These are phyloP conservation scores for Pulveroboletus ridleyi DNA, from an alignment of 1,284 basidiomycete genomes.

Conservation along the genomic window DNA sequence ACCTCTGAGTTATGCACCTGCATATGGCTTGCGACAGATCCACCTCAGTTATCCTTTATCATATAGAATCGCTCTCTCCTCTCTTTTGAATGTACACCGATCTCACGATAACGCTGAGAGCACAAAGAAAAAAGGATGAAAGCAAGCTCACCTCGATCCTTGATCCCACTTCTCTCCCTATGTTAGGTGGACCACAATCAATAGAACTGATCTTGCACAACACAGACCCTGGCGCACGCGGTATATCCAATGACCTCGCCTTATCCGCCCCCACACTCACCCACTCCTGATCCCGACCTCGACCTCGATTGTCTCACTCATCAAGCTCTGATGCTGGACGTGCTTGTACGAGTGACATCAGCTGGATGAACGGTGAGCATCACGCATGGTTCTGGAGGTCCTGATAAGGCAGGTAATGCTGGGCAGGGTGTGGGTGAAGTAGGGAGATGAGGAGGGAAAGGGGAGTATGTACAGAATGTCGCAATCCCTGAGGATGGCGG, in stretches of 20 bases:
- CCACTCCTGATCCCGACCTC: conserved; percentile 26
- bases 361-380: conserved; percentile 40
- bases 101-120: too few species aligned
- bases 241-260: conserved; percentile 34
- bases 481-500: conserved; percentile 70
- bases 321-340: conserved; percentile 50
- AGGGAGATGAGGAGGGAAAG: too few species aligned
- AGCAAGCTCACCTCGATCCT: too few species aligned
- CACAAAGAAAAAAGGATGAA: too few species aligned
- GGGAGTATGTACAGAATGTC: conserved; percentile 72
- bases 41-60: conserved; percentile 25
- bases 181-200: too few species aligned
- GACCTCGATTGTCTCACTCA: conserved; percentile 47
- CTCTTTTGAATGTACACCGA: not conserved
- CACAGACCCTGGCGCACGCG: conserved; percentile 47
- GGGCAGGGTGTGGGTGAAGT: too few species aligned
- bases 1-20: too few species aligned
- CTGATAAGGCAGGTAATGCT: conserved; percentile 82
- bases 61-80: conserved; percentile 6
- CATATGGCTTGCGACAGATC: too few species aligned
- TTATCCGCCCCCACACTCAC: conserved; percentile 12
- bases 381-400: conserved; percentile 65
- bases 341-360: conserved; percentile 22
- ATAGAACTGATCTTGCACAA: too few species aligned
- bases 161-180: too few species aligned